A percentile compares a stretch with the other conserved stretches of the same genome.
Conservation (phyloP, 352 stramenopile genomes). For the Phytopythium vexans region DNA sequence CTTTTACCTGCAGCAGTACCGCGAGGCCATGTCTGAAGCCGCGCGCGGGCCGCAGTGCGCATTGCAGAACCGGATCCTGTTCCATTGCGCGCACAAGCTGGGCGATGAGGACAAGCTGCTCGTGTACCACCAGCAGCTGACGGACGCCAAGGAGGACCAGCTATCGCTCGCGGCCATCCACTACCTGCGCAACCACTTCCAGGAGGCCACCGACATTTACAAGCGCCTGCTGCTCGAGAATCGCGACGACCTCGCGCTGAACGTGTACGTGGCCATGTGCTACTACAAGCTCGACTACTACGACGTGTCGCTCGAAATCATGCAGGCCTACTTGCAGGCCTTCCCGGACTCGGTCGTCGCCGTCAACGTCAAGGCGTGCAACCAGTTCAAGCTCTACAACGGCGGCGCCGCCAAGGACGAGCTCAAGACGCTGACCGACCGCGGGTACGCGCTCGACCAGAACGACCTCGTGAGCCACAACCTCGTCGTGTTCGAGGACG, state of each 20-base stretch:
- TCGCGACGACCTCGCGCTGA: constrained; percentile 94
- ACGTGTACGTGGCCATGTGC: constrained; percentile 98
- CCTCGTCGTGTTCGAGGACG: constrained; percentile 94
- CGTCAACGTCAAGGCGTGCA: constrained; percentile 97
- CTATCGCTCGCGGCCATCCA: constrained; percentile 96
- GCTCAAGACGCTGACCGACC: constrained; percentile 89
- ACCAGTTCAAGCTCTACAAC: constrained; percentile 97
- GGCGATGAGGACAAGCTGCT: constrained; percentile 94
- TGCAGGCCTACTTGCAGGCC: constrained; percentile 93
- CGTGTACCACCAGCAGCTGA: constrained; percentile 93
- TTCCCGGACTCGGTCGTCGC: constrained; percentile 90
- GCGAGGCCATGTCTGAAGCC: constrained; percentile 82
- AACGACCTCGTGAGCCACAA: constrained; percentile 97
- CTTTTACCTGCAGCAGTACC: constrained; percentile 93
- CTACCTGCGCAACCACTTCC: constrained; percentile 93
- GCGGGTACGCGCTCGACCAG: constrained; percentile 85
- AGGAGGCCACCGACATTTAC: constrained; percentile 96
- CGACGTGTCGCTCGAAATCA: constrained; percentile 96
- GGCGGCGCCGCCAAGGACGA: constrained; percentile 94
- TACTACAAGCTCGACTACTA: constrained; percentile 99
- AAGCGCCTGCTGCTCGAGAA: constrained; percentile 94
- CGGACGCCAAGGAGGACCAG: constrained; percentile 91
- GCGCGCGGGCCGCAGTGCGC: constrained; percentile 52
- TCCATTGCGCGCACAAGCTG: constrained; percentile 93
- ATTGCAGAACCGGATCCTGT: constrained; percentile 93